Percentiles rank a stretch among this genome's conserved stretches.
Evolutionary conservation across 2,329 filamentous ascomycete genomes (phyloP).

Genomic region (Hypoxylon sp.): DNA sequence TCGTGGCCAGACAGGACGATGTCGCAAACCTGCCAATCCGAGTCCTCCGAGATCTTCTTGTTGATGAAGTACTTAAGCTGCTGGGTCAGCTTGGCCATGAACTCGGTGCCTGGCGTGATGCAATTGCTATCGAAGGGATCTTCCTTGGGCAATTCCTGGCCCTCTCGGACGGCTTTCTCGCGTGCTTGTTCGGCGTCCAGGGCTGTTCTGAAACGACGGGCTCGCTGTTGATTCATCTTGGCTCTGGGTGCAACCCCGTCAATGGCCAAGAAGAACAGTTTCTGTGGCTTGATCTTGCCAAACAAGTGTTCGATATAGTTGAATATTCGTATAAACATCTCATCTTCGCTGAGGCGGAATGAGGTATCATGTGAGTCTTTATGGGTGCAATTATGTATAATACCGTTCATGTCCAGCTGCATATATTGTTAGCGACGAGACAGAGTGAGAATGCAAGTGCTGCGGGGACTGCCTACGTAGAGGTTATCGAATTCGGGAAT

Average conservation of each 20-base stretch:
- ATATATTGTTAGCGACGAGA: slow-evolving; percentile 33
- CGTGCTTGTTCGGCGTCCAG: slow-evolving; percentile 88
- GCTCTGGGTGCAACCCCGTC: slow-evolving; percentile 96
- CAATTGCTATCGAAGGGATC: slow-evolving; percentile 98
- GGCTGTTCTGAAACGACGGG: slow-evolving; percentile 92
- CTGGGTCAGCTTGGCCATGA: slow-evolving; percentile 94
- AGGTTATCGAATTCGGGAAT: slow-evolving; percentile 99
- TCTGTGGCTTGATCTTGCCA: slow-evolving; percentile 97
- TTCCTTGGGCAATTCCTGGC: slow-evolving; percentile 92
- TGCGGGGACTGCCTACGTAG: slow-evolving; percentile 72
- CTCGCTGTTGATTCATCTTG: slow-evolving; percentile 99
- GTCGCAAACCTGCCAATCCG: slow-evolving; percentile 96
- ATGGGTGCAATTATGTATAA: slow-evolving; percentile 99
- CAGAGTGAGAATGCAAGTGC: slow-evolving; percentile 33
- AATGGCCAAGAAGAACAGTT: slow-evolving; percentile 99
- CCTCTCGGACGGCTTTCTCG: slow-evolving; percentile 90
- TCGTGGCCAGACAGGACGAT: slow-evolving; percentile 97
- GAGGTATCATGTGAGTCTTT: slow-evolving; percentile 92
- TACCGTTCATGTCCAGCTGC: slow-evolving; percentile 95
- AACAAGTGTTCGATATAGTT: slow-evolving; percentile 99
- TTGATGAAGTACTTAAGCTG: slow-evolving; percentile 98
- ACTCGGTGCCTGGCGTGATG: slow-evolving; percentile 95
- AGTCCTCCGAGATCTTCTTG: slow-evolving; percentile 97
- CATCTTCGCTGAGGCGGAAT: slow-evolving; percentile 93
- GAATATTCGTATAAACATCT: slow-evolving; percentile 99